Evolutionary conservation across 2,329 filamentous ascomycete species (phyloP), one percentile per base, ranked within the genome.

Genomic region (Fusarium sp.): DNA sequence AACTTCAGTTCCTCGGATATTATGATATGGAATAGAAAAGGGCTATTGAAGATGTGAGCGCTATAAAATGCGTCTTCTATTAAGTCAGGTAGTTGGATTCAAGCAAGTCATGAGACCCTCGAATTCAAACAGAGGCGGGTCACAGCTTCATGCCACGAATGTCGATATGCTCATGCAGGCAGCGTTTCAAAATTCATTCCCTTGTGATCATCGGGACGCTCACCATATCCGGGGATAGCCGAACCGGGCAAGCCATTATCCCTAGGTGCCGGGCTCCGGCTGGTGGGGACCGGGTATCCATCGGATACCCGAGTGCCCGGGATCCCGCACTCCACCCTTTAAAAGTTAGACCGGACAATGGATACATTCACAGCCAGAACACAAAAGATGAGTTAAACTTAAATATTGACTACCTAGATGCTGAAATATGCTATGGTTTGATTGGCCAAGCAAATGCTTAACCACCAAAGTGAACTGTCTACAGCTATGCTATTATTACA

Each of bases 281-380:
- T 3, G 24, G 53, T 56, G 53, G 53, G 20, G n/a, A 22, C 29
- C 60, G 60, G 60, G 20, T 40, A 62, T 44, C 44, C 63, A 27
- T 12, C 16, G 57, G 35, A 42, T 67, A 67, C 64, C 60, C 64
- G 64, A 33, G 38, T 69, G 49, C 63, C 66, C 49, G 56, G 24
- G 35, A 36, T 66, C 57, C 64, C 49, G 27, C n/a, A 24, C 33
- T 22, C 36, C 7, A 35, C 16, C n/a, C n/a, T 22, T 38, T 27
- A 6, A 27, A 36, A 24, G 40, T 17, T 46, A 17, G 5, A 4
- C 27, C 8, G 4, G 27, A 29, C 42, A 40, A 17, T 2, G 20
- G 14, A 51, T 12, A 11, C 9, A n/a, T 51, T 29, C 10, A 29
- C 44, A 6, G 16, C 6, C 9, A 10, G 44, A 29, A 12, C 2